phyloP scores from a whole-genome alignment of 176 grass and related monocot species.

The Zizania latifolia region DNA sequence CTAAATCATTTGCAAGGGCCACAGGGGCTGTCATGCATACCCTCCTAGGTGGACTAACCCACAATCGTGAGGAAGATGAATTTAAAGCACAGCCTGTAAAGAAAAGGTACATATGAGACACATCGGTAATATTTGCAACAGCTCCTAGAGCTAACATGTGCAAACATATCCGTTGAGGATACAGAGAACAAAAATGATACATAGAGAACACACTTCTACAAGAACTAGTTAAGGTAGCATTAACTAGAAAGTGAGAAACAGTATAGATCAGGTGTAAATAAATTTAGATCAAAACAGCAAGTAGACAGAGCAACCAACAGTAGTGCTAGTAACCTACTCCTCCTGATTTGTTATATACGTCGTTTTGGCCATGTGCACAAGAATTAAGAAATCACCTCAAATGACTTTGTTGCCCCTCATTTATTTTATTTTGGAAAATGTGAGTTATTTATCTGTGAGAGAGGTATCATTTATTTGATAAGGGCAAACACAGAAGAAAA shows the following conservation, averaged over 20 bases:
- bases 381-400: no score
- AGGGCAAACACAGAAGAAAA: no score
- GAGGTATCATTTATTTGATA: no score
- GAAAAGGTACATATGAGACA: conserved; percentile 12
- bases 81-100: conserved; percentile 2
- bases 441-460: no score
- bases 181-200: background rate
- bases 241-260: background rate
- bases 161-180: background rate
- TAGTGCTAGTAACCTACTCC: no score
- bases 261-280: background rate
- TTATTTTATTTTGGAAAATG: no score
- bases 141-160: background rate
- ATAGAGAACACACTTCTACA: background rate
- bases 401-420: no score
- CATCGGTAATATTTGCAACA: background rate
- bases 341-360: no score
- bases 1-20: conserved; percentile 49
- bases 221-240: background rate
- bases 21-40: conserved; percentile 84
- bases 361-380: no score
- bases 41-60: background rate
- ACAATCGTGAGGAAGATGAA: background rate
- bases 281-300: background rate
- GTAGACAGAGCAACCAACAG: background rate